Evolutionary conservation across 2,329 filamentous ascomycete species (phyloP).

Genomic region (Rhytidhysteron rufulum): DNA sequence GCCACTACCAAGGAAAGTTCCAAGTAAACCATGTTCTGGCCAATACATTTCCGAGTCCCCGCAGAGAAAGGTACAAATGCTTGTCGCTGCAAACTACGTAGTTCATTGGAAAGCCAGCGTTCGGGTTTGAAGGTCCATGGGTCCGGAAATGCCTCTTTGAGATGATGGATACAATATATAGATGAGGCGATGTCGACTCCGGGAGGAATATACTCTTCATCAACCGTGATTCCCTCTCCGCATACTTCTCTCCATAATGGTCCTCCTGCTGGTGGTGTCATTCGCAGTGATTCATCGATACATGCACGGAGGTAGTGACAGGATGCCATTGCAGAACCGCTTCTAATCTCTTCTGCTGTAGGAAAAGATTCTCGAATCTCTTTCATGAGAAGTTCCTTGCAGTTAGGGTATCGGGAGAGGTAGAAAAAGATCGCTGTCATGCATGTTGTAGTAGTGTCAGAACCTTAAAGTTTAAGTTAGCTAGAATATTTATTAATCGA

Average conservation of each 20-base stretch:
- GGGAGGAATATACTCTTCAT: background rate
- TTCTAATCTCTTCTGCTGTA: background rate
- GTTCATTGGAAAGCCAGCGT: conserved; percentile 2
- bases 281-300: conserved; percentile 1
- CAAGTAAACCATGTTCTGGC: conserved; percentile 61
- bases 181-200: conserved; percentile 1
- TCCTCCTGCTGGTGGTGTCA: background rate
- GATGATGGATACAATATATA: conserved; percentile 3
- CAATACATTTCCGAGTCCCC: conserved; percentile 62
- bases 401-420: conserved; percentile 1
- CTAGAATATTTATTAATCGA: background rate
- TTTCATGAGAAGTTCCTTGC: conserved; percentile 16
- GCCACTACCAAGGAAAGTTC: conserved; percentile 62
- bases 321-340: background rate
- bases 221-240: background rate
- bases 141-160: background rate
- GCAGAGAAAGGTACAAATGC: conserved; percentile 71
- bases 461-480: conserved; percentile 10
- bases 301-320: conserved; percentile 2
- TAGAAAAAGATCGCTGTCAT: conserved; percentile 2
- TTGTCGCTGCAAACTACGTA: conserved; percentile 44
- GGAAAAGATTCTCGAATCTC: conserved; percentile 17
- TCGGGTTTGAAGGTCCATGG: background rate
- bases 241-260: conserved; percentile 1
- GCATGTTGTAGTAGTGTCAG: background rate